Conservation (phyloP, 1,284 basidiomycete species). For the Puccinia polysora region DNA sequence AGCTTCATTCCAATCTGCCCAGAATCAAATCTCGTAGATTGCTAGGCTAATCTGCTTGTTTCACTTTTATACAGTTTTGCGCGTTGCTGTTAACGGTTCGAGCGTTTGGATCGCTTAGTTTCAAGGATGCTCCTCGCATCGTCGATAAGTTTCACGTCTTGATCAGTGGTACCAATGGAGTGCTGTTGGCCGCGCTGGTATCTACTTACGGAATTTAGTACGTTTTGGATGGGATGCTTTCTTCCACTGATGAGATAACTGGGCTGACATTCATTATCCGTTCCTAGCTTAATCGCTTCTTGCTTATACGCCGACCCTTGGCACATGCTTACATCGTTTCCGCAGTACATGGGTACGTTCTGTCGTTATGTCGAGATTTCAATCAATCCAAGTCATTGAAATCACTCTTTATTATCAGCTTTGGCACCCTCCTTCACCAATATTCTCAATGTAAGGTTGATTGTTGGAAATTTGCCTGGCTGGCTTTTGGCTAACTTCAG, state of each 20-base stretch:
- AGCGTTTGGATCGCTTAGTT: slow-evolving; percentile 35
- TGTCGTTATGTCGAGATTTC: background rate
- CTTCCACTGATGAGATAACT: no score
- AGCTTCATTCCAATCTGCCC: slow-evolving; percentile 37
- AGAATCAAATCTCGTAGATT: no score
- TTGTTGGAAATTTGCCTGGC: background rate
- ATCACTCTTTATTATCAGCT: slow-evolving; percentile 52
- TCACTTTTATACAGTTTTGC: background rate
- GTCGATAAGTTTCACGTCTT: slow-evolving; percentile 57
- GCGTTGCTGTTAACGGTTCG: slow-evolving; percentile 23
- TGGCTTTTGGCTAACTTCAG: background rate
- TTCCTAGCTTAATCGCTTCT: slow-evolving; percentile 63
- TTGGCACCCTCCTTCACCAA: slow-evolving; percentile 88
- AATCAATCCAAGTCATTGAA: background rate
- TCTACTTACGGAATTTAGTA: slow-evolving; percentile 68
- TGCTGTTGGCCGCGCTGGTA: slow-evolving; percentile 77
- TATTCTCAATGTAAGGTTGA: slow-evolving; percentile 58
- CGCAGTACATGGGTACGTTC: slow-evolving; percentile 67
- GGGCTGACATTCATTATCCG: slow-evolving; percentile 56
- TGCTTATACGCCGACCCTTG: slow-evolving; percentile 94
- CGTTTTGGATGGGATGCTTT: background rate
- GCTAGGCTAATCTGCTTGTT: background rate
- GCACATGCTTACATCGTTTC: slow-evolving; percentile 97
- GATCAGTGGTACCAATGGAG: slow-evolving; percentile 70
- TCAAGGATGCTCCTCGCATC: slow-evolving; percentile 27